Evolutionary conservation across 192 early-diverging fungal genomes (phyloP).

Genomic region (Rhizoclosmatium sp.): DNA sequence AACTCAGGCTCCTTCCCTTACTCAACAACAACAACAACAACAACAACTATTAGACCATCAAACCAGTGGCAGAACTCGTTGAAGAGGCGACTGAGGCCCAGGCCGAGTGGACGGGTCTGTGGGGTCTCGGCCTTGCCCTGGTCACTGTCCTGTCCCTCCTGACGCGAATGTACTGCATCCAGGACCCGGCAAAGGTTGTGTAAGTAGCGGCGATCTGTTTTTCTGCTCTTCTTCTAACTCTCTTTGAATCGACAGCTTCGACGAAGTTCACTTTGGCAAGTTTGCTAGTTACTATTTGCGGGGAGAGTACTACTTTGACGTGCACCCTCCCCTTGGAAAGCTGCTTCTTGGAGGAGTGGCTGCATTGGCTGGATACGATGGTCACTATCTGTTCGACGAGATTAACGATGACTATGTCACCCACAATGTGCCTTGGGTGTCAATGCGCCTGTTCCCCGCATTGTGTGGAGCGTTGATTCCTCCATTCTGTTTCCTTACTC

Average conservation of each 20-base stretch:
- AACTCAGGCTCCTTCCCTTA: too few relatives aligned
- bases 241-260: slow-evolving; percentile 72
- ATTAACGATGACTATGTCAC: slow-evolving; percentile 91
- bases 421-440: slow-evolving; percentile 90
- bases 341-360: slow-evolving; percentile 86
- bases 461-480: slow-evolving; percentile 79
- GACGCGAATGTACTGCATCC: slow-evolving; percentile 49
- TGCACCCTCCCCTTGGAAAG: slow-evolving; percentile 96
- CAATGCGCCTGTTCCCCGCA: slow-evolving; percentile 81
- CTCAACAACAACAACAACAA: too few relatives aligned
- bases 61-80: slow-evolving; percentile 4
- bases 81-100: not conserved
- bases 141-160: slow-evolving; percentile 46
- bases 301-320: slow-evolving; percentile 93
- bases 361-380: slow-evolving; percentile 90
- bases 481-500: slow-evolving; percentile 80
- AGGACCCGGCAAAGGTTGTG: slow-evolving; percentile 56
- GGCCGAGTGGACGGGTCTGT: not conserved
- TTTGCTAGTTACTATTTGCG: slow-evolving; percentile 93
- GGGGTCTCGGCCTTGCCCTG: slow-evolving; percentile 36
- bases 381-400: slow-evolving; percentile 92
- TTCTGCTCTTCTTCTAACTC: not conserved
- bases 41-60: not conserved
- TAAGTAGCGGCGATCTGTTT: slow-evolving; percentile 32
- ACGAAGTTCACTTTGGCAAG: slow-evolving; percentile 99